A percentile compares a stretch with the other conserved stretches of the same genome.
Evolutionary conservation across 305 asterid genomes (phyloP).

Genomic region (Petunia hybrid): DNA sequence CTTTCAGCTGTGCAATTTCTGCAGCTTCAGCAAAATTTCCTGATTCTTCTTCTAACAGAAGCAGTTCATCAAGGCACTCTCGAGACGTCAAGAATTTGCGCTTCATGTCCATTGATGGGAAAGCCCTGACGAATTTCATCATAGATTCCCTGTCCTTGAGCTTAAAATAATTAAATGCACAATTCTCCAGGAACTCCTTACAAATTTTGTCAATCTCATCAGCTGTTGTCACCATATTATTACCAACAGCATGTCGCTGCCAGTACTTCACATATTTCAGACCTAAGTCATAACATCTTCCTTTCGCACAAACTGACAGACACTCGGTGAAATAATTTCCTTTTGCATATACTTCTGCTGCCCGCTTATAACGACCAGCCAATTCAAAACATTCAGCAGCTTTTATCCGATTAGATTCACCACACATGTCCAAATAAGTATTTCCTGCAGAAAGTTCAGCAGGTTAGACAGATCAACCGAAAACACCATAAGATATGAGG

Average conservation of each 20-base stretch:
- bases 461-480: not conserved
- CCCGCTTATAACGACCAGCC: slow-evolving; percentile 52
- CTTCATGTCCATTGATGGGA: slow-evolving; percentile 50
- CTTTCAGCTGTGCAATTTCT: slow-evolving; percentile 48
- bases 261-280: slow-evolving; percentile 56
- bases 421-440: slow-evolving; percentile 59
- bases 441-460: slow-evolving; percentile 45
- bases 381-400: slow-evolving; percentile 73
- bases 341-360: slow-evolving; percentile 57
- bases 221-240: slow-evolving; percentile 18
- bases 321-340: slow-evolving; percentile 60
- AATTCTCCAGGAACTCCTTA: slow-evolving; percentile 58
- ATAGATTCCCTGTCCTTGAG: slow-evolving; percentile 47
- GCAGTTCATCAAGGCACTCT: slow-evolving; percentile 54
- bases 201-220: slow-evolving; percentile 46
- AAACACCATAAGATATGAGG: not conserved
- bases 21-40: slow-evolving; percentile 66
- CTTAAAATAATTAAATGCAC: slow-evolving; percentile 49
- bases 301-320: slow-evolving; percentile 57
- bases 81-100: slow-evolving; percentile 54
- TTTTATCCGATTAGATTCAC: slow-evolving; percentile 47
- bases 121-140: slow-evolving; percentile 62
- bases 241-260: slow-evolving; percentile 46
- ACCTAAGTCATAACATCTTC: slow-evolving; percentile 54
- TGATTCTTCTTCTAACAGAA: slow-evolving; percentile 58